Conservation (phyloP, 2,329 filamentous ascomycete genomes). For the Pseudogymnoascus sp. region DNA sequence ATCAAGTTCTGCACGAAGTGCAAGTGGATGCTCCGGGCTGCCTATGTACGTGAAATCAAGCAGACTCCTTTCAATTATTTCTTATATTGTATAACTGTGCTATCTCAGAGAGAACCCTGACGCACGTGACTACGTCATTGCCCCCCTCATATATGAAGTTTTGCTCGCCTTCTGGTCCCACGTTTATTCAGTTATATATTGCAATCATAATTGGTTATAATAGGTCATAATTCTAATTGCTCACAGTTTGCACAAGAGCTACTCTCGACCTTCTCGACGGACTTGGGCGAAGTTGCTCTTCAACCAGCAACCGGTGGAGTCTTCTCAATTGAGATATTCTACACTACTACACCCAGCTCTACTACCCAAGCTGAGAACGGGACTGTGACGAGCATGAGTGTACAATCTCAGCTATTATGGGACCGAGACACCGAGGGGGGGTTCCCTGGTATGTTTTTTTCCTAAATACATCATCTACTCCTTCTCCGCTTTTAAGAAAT, state of each 20-base stretch:
- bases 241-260: constrained; percentile 85
- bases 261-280: constrained; percentile 79
- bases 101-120: neutral
- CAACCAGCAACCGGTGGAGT: constrained; percentile 78
- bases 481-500: neutral
- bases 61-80: neutral
- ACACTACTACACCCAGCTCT: constrained; percentile 25
- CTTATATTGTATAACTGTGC: neutral
- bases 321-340: constrained; percentile 65
- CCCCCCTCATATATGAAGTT: neutral
- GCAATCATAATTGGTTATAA: neutral
- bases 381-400: constrained; percentile 16
- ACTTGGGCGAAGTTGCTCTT: constrained; percentile 79
- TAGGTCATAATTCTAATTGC: neutral
- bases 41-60: constrained; percentile 57
- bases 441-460: constrained; percentile 59
- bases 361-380: constrained; percentile 11
- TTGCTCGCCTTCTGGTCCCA: constrained; percentile 9
- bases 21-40: constrained; percentile 81
- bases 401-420: constrained; percentile 59
- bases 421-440: constrained; percentile 80
- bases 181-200: neutral
- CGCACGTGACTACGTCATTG: neutral
- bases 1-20: constrained; percentile 93
- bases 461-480: neutral